A percentile compares a stretch with the other conserved stretches of the same genome.
phyloP scores from a whole-genome alignment of 225 moss, liverwort and hornwort genomes.

The Anthoceros angustus region DNA sequence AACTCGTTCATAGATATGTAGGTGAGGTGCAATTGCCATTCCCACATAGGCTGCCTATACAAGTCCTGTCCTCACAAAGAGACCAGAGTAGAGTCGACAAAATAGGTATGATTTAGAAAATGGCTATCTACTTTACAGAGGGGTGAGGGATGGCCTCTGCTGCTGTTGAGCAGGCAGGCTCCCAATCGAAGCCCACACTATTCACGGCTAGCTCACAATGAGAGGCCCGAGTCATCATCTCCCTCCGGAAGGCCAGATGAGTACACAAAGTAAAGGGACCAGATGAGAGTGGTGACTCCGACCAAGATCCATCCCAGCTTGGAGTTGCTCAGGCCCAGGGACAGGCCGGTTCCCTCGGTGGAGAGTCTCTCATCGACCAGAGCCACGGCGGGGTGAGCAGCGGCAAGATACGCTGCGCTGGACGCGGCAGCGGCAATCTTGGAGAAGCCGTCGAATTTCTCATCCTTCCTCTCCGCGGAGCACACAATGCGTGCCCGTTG shows the following conservation, averaged over 20 bases:
- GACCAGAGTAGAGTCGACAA: background rate
- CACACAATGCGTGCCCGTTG: slow-evolving; percentile 40
- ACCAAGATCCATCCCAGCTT: slow-evolving; percentile 55
- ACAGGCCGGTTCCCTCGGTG: slow-evolving; percentile 60
- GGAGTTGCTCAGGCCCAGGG: slow-evolving; percentile 57
- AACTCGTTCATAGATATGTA: background rate
- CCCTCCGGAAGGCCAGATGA: slow-evolving; percentile 36
- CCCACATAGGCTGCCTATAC: background rate
- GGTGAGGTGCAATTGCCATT: background rate
- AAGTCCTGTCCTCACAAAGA: background rate
- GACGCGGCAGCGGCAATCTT: slow-evolving; percentile 50
- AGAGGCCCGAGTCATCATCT: slow-evolving; percentile 66
- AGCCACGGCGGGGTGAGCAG: slow-evolving; percentile 63
- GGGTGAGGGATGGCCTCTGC: background rate
- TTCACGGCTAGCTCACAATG: slow-evolving; percentile 26
- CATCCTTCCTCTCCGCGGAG: slow-evolving; percentile 37
- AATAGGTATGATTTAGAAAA: background rate
- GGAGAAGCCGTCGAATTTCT: slow-evolving; percentile 18
- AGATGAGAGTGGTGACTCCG: slow-evolving; percentile 41
- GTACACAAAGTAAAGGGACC: slow-evolving; percentile 55
- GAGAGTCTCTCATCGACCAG: slow-evolving; percentile 68
- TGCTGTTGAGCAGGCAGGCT: background rate
- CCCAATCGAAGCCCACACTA: background rate
- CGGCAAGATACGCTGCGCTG: slow-evolving; percentile 59
- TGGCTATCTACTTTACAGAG: slow-evolving; percentile 1